Evolutionary conservation across 345 rosid genomes (phyloP), one percentile per base, ranked within the genome.

Genomic region (Geranium brycei): DNA sequence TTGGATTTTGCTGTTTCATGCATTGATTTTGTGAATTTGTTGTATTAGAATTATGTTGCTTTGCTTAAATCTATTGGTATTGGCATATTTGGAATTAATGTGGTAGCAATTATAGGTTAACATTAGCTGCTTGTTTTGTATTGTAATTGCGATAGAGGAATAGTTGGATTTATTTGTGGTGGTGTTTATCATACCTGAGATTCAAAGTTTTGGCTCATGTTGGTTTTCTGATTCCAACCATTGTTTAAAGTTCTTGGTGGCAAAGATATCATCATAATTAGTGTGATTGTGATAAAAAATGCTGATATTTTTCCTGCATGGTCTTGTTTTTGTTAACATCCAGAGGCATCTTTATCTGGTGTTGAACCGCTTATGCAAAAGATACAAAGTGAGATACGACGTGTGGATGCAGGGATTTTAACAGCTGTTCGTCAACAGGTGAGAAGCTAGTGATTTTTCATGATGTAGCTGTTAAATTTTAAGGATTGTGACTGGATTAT

Each of bases 351-450:
- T 16, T 81, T 90, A 62, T 82, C 99, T 77, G 99, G 97, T 19
- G 91, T 93, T 58, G 99, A 90, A 83, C 99, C 96, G 1, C 83
- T 93, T 58, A 93, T 90, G 97, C 96, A 88, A 72, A 93, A 90
- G 85, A 88, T 93, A 71, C 97, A 85, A 61, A 75, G 87, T 63
- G 99, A 93, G 83, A 88, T 93, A 64, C 84, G 91, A 15, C 88
- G 91, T 7, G 96, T 93, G 41, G 99, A 93, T 80, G 91, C 88
- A 7, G 91, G 77, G 74, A 93, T 93, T 71, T 75, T 90, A 31
- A 79, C 95, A 62, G 97, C 97, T 73, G 99, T 93, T 79, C 99
- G 96, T 60, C 97, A 90, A 69, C 99, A 93, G 97, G 99, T 89
- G 53, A 63, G 8, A 8, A 35, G 19, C 51, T 72, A 23, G 28